Evolutionary conservation across 805 yeast species (phyloP), one percentile per base, ranked within the genome.

Genomic region (Wickerhamomyces strasburgensis): DNA sequence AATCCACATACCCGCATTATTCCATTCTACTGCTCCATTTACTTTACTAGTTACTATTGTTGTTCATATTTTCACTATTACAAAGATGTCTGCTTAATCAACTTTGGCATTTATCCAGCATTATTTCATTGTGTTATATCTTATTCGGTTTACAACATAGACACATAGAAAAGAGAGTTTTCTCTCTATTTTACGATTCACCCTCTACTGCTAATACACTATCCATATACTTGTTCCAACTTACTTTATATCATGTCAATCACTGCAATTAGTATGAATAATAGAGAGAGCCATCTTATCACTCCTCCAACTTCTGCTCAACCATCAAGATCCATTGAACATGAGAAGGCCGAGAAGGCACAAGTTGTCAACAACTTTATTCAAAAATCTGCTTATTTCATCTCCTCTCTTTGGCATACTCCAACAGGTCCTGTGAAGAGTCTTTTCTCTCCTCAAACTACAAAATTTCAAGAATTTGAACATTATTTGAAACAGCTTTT

Each of bases 401-500:
- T 51, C 30, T 21, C 29, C 11, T 44, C 53, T 3, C 39, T 47
- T 16, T 52, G 55, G 55, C 41, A 38, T 23, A 32, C 36, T 19
- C 40, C 48, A 17, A 35, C 21, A 27, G n/a, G 29, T 17, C 16
- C 25, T 31, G 26, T 18, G 14, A 27, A 37, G 11, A 13, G 15
- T 13, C 14, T 29, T 2, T 10, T 14, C 29, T 28, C 30, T 15
- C 18, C n/a, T 8, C 24, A 15, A 14, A 23, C 33, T 14, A 16
- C 25, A 19, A 31, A 21, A 9, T 15, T 30, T n/a, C 33, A 19
- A 8, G 36, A 34, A n/a, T 44, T 31, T 27, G 39, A 45, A 18
- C 10, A 5, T 5, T 71, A 59, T 39, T 51, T 72, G 31, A 58
- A 57, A 24, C 73, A 70, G 48, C 62, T 73, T 28, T 48, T 73